Evolutionary conservation across 768 basidiomycete genomes (phyloP).

Genomic region (Mycena sanguinolenta): DNA sequence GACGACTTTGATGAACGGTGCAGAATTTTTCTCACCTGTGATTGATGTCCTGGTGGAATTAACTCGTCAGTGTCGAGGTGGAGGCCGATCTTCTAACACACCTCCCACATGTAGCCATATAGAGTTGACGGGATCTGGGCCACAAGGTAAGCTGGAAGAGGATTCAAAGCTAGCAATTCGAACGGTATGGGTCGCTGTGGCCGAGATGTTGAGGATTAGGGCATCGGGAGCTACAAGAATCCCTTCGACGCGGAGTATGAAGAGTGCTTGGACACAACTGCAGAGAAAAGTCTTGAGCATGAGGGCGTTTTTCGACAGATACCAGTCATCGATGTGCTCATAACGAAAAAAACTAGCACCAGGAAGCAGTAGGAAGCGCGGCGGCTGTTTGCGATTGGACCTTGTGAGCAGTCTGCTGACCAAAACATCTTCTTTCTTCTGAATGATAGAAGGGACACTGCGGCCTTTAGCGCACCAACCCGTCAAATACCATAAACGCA

Average conservation of each 20-base stretch:
- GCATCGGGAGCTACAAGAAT: slow-evolving; percentile 45
- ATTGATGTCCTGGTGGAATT: slow-evolving; percentile 44
- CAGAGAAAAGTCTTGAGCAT: slow-evolving; percentile 18
- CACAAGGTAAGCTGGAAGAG: neutral
- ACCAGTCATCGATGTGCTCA: neutral
- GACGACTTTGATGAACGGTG: neutral
- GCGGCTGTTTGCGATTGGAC: neutral
- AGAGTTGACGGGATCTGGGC: slow-evolving; percentile 45
- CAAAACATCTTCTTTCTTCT: neutral
- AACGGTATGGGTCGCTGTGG: slow-evolving; percentile 43
- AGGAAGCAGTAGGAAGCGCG: neutral
- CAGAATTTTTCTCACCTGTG: slow-evolving; percentile 40
- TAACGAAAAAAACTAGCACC: too few relatives aligned
- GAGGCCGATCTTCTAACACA: slow-evolving; percentile 18
- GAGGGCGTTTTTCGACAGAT: neutral
- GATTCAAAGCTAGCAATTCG: neutral
- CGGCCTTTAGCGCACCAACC: too few relatives aligned
- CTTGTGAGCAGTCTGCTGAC: slow-evolving; percentile 16
- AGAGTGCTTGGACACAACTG: neutral
- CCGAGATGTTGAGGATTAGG: slow-evolving; percentile 44
- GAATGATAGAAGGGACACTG: slow-evolving; percentile 1
- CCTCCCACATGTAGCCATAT: slow-evolving; percentile 55
- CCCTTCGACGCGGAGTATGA: slow-evolving; percentile 1
- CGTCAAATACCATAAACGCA: too few relatives aligned
- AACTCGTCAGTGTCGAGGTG: neutral